These are phyloP conservation scores for Knoxia roxburghii DNA, from an alignment of 257 asterid genomes.

Conservation along the genomic window DNA sequence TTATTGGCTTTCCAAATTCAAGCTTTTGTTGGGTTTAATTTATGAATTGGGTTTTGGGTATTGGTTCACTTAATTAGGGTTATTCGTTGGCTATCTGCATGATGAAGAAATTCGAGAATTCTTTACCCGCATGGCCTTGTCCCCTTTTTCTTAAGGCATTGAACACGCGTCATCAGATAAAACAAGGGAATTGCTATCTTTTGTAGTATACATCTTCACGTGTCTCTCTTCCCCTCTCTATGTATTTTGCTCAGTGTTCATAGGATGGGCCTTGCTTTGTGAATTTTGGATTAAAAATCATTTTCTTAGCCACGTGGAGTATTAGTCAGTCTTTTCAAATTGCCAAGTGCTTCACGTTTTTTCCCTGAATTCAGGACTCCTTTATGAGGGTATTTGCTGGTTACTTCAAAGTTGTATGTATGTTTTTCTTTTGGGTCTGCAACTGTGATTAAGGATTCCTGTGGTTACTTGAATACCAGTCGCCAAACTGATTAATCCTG, in stretches of 20 bases:
- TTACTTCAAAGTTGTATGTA: background rate
- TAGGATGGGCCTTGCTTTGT: too few relatives aligned
- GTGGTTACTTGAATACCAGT: background rate
- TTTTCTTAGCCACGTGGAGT: too few relatives aligned
- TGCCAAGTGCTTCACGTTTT: background rate
- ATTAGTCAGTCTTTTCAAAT: background rate
- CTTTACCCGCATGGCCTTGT: too few relatives aligned
- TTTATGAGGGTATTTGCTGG: background rate
- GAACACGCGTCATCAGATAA: too few relatives aligned
- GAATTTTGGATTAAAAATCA: too few relatives aligned
- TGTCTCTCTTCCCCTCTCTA: too few relatives aligned
- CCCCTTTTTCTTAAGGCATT: too few relatives aligned
- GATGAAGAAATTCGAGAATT: background rate
- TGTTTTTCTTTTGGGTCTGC: background rate
- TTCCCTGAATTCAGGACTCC: background rate
- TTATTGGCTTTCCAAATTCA: too few relatives aligned
- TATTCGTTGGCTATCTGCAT: background rate
- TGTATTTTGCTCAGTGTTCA: too few relatives aligned
- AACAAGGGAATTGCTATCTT: too few relatives aligned
- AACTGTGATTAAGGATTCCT: background rate
- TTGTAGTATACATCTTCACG: too few relatives aligned
- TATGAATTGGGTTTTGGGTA: background rate
- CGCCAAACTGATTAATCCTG: background rate
- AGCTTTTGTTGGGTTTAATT: too few relatives aligned
- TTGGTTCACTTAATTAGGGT: conserved; percentile 29